Conservation (phyloP, 2,329 filamentous ascomycete genomes). For the Lachnellula arida region DNA sequence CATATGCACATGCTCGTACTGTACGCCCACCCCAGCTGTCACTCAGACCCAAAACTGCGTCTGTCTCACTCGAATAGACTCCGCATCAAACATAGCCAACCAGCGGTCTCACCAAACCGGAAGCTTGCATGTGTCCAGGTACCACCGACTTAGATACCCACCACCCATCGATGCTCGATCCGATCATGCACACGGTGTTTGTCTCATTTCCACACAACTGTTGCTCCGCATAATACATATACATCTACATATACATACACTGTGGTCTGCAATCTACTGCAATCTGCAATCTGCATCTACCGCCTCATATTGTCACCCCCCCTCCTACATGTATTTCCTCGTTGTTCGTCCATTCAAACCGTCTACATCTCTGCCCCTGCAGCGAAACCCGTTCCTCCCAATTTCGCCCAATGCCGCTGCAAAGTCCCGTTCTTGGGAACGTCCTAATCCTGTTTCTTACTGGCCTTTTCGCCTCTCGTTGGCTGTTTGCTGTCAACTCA, state of each 20-base stretch:
- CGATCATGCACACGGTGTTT: constrained; percentile 8
- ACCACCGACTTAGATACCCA: background rate
- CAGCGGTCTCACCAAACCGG: background rate
- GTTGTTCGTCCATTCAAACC: background rate
- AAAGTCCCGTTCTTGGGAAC: background rate
- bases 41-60: background rate
- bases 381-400: background rate
- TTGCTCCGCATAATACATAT: background rate
- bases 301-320: too few species aligned
- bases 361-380: background rate
- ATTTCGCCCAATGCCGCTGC: background rate
- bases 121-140: background rate
- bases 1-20: too few species aligned
- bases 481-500: background rate
- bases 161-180: constrained; percentile 5
- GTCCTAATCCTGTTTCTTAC: background rate
- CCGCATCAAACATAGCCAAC: background rate
- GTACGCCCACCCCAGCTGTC: too few species aligned
- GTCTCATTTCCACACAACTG: background rate
- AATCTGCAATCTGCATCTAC: background rate
- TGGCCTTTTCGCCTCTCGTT: background rate
- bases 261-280: background rate
- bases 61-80: background rate
- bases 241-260: background rate
- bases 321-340: background rate